Conservation (phyloP, 331 rosid species). For the Spiraea crenata region DNA sequence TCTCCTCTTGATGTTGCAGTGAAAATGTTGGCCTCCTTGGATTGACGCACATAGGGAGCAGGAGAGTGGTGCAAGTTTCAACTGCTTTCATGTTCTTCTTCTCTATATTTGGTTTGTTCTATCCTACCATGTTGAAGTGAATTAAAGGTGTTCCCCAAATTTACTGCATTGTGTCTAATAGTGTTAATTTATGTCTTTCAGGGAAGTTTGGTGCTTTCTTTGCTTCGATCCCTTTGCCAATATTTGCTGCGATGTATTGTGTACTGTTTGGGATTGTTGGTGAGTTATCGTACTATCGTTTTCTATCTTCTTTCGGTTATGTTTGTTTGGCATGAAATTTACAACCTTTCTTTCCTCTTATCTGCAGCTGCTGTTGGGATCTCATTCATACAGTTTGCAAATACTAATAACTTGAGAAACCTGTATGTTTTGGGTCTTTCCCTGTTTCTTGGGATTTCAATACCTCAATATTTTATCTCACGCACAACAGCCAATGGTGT, state of each 20-base stretch:
- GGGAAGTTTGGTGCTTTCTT: slow-evolving; percentile 96
- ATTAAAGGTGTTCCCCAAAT: neutral
- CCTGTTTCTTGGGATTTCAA: slow-evolving; percentile 79
- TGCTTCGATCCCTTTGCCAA: slow-evolving; percentile 88
- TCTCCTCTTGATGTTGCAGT: slow-evolving; percentile 39
- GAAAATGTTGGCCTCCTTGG: slow-evolving; percentile 97
- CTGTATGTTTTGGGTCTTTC: slow-evolving; percentile 72
- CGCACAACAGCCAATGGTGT: slow-evolving; percentile 62
- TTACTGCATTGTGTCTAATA: slow-evolving; percentile 11
- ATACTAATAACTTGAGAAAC: slow-evolving; percentile 78
- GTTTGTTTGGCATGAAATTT: neutral
- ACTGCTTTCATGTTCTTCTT: slow-evolving; percentile 90
- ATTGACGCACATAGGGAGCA: slow-evolving; percentile 86
- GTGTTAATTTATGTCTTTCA: slow-evolving; percentile 36
- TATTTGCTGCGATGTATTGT: slow-evolving; percentile 87
- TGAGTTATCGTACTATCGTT: slow-evolving; percentile 32
- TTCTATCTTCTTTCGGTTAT: neutral
- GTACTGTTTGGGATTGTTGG: slow-evolving; percentile 82
- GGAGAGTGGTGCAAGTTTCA: slow-evolving; percentile 92
- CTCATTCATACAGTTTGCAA: slow-evolving; percentile 75
- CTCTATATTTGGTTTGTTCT: slow-evolving; percentile 76
- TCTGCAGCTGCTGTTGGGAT: slow-evolving; percentile 85
- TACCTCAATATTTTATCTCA: slow-evolving; percentile 74
- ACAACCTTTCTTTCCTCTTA: neutral
- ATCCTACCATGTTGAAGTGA: neutral